These are phyloP conservation scores for Leccinum fuscescens DNA, from an alignment of 1,284 basidiomycete genomes.

Conservation along the genomic window DNA sequence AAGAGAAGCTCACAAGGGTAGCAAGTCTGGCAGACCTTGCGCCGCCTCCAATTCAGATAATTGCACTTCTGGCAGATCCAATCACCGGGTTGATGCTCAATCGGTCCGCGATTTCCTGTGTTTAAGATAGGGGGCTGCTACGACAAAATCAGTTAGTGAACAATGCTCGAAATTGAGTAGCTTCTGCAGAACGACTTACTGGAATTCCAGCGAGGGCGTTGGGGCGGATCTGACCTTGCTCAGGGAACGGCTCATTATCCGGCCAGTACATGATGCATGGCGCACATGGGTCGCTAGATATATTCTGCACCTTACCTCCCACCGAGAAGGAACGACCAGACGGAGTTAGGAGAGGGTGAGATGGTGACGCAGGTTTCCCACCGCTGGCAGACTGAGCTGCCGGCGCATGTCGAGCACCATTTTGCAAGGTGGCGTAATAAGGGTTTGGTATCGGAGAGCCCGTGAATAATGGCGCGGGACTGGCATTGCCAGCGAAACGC, in stretches of 20 bases:
- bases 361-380: conserved; percentile 34
- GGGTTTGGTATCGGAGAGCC: conserved; percentile 27
- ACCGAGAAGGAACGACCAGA: conserved; percentile 70
- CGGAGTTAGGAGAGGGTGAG: conserved; percentile 72
- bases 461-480: conserved; percentile 12
- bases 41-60: conserved; percentile 81
- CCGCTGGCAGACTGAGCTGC: conserved; percentile 17
- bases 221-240: conserved; percentile 73
- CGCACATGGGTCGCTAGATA: conserved; percentile 63
- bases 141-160: conserved; percentile 3
- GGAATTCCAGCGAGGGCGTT: conserved; percentile 48
- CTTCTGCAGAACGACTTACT: conserved; percentile 42
- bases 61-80: conserved; percentile 85
- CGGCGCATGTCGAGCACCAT: conserved; percentile 15
- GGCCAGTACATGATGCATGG: conserved; percentile 86
- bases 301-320: conserved; percentile 74
- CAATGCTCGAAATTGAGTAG: background rate
- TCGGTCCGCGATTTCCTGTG: conserved; percentile 85
- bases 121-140: conserved; percentile 84
- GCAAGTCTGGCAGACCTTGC: conserved; percentile 88
- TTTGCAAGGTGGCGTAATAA: conserved; percentile 18
- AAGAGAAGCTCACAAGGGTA: conserved; percentile 57
- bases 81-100: conserved; percentile 82
- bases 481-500: conserved; percentile 36
- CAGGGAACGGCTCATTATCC: conserved; percentile 77